A percentile compares a stretch with the other conserved stretches of the same genome.
These are phyloP conservation scores for Phaseolus lunatus DNA, from an alignment of 306 rosid genomes.

Conservation along the genomic window DNA sequence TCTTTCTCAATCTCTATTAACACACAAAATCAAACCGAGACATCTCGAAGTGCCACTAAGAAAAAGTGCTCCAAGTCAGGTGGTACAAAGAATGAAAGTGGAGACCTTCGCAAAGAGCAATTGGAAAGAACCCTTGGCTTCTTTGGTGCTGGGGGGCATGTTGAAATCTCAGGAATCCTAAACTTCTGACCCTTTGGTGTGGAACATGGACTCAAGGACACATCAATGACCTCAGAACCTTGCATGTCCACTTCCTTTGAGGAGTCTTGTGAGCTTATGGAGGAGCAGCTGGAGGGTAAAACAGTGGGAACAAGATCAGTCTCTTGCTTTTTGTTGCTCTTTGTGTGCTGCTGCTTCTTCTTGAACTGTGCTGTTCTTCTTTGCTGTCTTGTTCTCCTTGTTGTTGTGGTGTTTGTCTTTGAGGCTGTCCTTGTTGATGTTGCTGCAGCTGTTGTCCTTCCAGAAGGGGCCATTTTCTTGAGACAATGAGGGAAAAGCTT, in stretches of 20 bases:
- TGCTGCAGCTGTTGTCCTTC: slow-evolving; percentile 44
- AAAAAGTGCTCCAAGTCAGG: slow-evolving; percentile 94
- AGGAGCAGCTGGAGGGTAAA: slow-evolving; percentile 46
- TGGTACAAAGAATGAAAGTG: slow-evolving; percentile 85
- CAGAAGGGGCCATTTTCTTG: slow-evolving; percentile 68
- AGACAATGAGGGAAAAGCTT: slow-evolving; percentile 36
- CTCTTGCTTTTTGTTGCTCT: slow-evolving; percentile 34
- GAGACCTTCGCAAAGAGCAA: slow-evolving; percentile 63
- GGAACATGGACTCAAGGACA: slow-evolving; percentile 56
- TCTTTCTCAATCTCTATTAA: slow-evolving; percentile 20
- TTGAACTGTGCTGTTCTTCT: slow-evolving; percentile 44
- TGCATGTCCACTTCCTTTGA: slow-evolving; percentile 44
- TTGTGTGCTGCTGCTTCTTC: slow-evolving; percentile 45
- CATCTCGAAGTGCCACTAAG: slow-evolving; percentile 63
- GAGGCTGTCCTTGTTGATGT: slow-evolving; percentile 5
- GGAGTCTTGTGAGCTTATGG: slow-evolving; percentile 46
- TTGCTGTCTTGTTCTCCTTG: slow-evolving; percentile 13
- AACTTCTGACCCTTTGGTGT: slow-evolving; percentile 85
- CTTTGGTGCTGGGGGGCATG: slow-evolving; percentile 96
- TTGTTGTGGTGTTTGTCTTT: not conserved
- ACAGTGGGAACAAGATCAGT: not conserved
- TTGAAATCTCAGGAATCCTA: slow-evolving; percentile 74
- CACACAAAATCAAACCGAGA: slow-evolving; percentile 69
- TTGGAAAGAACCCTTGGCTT: slow-evolving; percentile 67
- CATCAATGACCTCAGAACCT: slow-evolving; percentile 50